phyloP scores from a whole-genome alignment of 2,329 filamentous ascomycete genomes.

The Karstenula rhodostoma region DNA sequence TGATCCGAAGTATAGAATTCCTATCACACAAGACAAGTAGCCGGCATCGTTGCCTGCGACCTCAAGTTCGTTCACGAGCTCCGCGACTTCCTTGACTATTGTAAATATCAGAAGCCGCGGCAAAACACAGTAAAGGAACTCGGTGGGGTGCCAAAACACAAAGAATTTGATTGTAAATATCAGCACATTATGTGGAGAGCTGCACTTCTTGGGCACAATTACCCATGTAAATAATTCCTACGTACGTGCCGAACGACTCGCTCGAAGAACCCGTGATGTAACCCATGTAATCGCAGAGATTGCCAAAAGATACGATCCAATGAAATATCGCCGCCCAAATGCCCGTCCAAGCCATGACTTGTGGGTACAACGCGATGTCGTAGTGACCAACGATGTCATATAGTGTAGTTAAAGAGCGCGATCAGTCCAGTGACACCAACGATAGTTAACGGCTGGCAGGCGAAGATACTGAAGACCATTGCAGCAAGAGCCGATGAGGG shows the following conservation, averaged over 20 bases:
- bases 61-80: conserved; percentile 61
- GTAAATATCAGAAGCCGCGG: conserved; percentile 15
- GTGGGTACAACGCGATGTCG: conserved; percentile 60
- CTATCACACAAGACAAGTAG: conserved; percentile 60
- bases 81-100: conserved; percentile 64
- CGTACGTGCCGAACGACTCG: conserved; percentile 63
- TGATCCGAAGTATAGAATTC: conserved; percentile 61
- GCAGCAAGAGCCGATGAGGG: conserved; percentile 64
- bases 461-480: conserved; percentile 62
- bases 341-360: conserved; percentile 64
- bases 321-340: conserved; percentile 67
- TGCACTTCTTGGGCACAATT: conserved; percentile 23
- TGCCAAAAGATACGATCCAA: conserved; percentile 62
- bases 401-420: conserved; percentile 66
- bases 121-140: no score
- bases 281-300: conserved; percentile 65
- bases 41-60: conserved; percentile 52
- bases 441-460: conserved; percentile 64
- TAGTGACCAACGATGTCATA: conserved; percentile 63
- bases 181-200: neutral
- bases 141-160: no score
- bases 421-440: conserved; percentile 63
- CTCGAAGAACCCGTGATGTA: conserved; percentile 66
- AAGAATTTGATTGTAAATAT: conserved; percentile 3
- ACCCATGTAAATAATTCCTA: conserved; percentile 65